Base-by-base conservation (phyloP, 169 alveolate species). In the Babesia sp. region DNA sequence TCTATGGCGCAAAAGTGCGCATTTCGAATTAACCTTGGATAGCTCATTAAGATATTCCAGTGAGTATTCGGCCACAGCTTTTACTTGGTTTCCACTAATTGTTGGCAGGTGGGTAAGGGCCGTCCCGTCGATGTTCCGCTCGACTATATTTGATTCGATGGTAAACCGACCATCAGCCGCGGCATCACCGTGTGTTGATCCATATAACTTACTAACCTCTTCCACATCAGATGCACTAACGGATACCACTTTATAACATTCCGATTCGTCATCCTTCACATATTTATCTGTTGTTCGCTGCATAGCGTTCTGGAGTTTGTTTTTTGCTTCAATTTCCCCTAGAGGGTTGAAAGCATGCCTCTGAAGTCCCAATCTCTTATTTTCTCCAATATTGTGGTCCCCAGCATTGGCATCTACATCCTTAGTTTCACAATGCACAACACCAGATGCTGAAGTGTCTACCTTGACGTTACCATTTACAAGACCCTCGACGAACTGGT, bases 21-120 rank as follows among this genome's bases (percentile, higher is more conserved):
- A 76, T 26, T 76, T 76, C 8, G 71, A 44, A 45, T 68, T 64
- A 20, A 66, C 78, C 57, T 41, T 76, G 16, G 79, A 76, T 51
- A 76, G 64, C 58, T 46, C 41, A 11, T 33, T 36, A n/a, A 76
- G 79, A 12, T 60, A 46, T 56, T 56, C 85, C 28, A 76, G 51
- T 37, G 69, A 46, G 54, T 68, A 76, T 1, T 48, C 77, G 14
- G 59, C 33, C 18, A 76, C 28, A 26, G 59, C 66, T 26, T 63
- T 76, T 5, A 76, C 71, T 36, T 20, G 1, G 34, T 45, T 50
- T 31, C 74, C 74, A 42, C 61, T 64, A 4, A 16, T 50, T 1
- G 74, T 48, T 26, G 74, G 74, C 61, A 64, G 36, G 54, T 64
- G 74, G 16, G 74, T 64, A 18, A 64, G 51, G 11, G 54, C 60